Percentiles rank a stretch among this genome's conserved stretches.
These are phyloP conservation scores for Fusarium nisikadoi DNA, from an alignment of 2,329 filamentous ascomycete species.

Conservation along the genomic window DNA sequence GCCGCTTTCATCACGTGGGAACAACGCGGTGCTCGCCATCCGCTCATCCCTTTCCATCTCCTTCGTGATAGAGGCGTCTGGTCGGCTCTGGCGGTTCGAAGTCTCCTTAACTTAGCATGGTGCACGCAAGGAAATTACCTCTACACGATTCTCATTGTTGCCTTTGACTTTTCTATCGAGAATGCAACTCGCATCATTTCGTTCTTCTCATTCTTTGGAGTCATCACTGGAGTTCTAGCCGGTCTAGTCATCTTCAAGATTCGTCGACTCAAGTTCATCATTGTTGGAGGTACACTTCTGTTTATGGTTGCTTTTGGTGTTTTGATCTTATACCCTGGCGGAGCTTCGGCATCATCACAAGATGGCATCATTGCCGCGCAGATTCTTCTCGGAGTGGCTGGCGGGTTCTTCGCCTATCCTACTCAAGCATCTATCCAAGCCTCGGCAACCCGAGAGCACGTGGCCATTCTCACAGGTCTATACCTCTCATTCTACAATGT, in stretches of 20 bases:
- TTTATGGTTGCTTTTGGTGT: conserved; percentile 67
- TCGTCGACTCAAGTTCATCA: conserved; percentile 67
- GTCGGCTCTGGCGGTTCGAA: conserved; percentile 66
- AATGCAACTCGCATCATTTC: conserved; percentile 66
- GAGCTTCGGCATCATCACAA: conserved; percentile 52
- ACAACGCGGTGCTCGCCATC: conserved; percentile 56
- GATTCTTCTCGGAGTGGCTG: conserved; percentile 66
- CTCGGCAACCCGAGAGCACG: conserved; percentile 50
- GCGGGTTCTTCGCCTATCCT: conserved; percentile 64
- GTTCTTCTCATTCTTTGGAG: conserved; percentile 64
- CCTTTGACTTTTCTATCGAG: conserved; percentile 65
- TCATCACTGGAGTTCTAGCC: conserved; percentile 63
- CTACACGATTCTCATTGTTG: conserved; percentile 67
- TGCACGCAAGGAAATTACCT: conserved; percentile 69
- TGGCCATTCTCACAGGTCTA: conserved; percentile 53
- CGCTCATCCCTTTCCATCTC: conserved; percentile 67
- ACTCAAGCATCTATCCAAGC: conserved; percentile 55
- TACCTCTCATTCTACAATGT: conserved; percentile 56
- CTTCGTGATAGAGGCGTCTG: conserved; percentile 70
- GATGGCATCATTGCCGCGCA: conserved; percentile 66
- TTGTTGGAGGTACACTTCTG: conserved; percentile 64
- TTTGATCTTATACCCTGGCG: conserved; percentile 65
- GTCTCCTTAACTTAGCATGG: conserved; percentile 63
- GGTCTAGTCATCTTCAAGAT: conserved; percentile 63
- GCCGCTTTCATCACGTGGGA: conserved; percentile 66